Percentiles rank a stretch among this genome's conserved stretches.
phyloP scores from a whole-genome alignment of 2,329 filamentous ascomycete genomes.

The Cercospora brassicicola region DNA sequence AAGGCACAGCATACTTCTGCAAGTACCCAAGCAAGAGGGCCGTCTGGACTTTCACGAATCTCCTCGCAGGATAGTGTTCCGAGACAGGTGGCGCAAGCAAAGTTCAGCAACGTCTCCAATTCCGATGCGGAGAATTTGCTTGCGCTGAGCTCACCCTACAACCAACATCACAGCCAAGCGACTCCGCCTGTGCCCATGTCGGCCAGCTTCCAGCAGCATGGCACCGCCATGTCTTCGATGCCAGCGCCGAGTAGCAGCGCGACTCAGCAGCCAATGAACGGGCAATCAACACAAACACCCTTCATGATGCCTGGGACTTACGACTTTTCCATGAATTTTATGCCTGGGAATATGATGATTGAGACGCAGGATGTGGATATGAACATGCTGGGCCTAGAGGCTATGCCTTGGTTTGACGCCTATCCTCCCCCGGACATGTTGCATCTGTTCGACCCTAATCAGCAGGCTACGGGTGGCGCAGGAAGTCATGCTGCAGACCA shows the following conservation, averaged over 20 bases:
- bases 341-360: slow-evolving; percentile 61
- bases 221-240: slow-evolving; percentile 12
- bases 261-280: slow-evolving; percentile 27
- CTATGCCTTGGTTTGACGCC: slow-evolving; percentile 75
- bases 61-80: slow-evolving; percentile 1
- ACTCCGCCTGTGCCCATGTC: slow-evolving; percentile 16
- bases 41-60: neutral
- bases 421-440: slow-evolving; percentile 51
- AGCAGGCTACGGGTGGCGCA: slow-evolving; percentile 11
- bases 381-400: slow-evolving; percentile 64
- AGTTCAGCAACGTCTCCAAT: slow-evolving; percentile 17
- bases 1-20: slow-evolving; percentile 15
- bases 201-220: slow-evolving; percentile 11
- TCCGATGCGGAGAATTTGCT: slow-evolving; percentile 39
- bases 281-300: slow-evolving; percentile 2
- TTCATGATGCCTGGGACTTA: slow-evolving; percentile 4
- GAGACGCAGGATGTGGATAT: slow-evolving; percentile 77
- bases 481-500: slow-evolving; percentile 12
- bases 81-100: slow-evolving; percentile 12
- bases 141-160: slow-evolving; percentile 51
- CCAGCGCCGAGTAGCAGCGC: slow-evolving; percentile 13
- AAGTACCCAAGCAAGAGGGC: neutral
- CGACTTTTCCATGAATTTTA: slow-evolving; percentile 35
- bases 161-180: slow-evolving; percentile 26
- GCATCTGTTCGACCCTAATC: slow-evolving; percentile 27